These are phyloP conservation scores for Chaetomium globosum DNA, from an alignment of 2,329 filamentous ascomycete species.

Conservation along the genomic window DNA sequence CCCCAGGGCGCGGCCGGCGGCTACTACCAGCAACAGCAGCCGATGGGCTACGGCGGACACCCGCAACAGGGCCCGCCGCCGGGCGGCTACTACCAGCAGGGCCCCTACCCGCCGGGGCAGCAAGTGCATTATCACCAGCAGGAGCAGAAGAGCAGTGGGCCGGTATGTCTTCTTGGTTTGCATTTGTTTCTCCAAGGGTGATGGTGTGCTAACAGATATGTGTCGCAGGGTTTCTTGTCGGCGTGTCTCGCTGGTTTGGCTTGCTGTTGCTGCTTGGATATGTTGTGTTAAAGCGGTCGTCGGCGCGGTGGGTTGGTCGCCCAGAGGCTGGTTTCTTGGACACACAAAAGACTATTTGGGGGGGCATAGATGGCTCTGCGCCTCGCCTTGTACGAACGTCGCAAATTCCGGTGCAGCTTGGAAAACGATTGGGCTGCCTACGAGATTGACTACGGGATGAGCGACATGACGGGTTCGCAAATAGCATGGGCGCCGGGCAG, in stretches of 20 bases:
- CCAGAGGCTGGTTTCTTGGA: conserved; percentile 17
- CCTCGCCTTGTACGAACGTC: neutral
- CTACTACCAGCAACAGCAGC: conserved; percentile 40
- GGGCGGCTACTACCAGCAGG: conserved; percentile 34
- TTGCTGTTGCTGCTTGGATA: conserved; percentile 62
- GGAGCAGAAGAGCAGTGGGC: conserved; percentile 36
- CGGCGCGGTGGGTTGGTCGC: neutral
- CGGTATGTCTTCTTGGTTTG: conserved; percentile 37
- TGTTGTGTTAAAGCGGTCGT: conserved; percentile 50
- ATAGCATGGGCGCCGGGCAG: neutral
- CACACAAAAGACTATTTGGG: neutral
- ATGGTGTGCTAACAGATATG: neutral
- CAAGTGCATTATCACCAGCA: conserved; percentile 38
- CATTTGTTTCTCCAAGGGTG: neutral
- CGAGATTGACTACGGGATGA: neutral
- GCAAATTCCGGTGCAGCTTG: neutral
- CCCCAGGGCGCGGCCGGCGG: conserved; percentile 27
- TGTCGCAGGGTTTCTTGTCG: conserved; percentile 44
- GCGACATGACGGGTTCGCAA: neutral
- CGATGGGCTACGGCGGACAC: conserved; percentile 45
- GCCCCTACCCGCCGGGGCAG: conserved; percentile 41
- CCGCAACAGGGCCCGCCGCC: conserved; percentile 40
- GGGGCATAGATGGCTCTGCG: neutral
- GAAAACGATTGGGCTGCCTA: neutral
- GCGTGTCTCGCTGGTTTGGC: conserved; percentile 56